Percentiles rank a stretch among this genome's conserved stretches.
These are phyloP conservation scores for Calophaca sinica DNA, from an alignment of 306 rosid genomes.

Conservation along the genomic window DNA sequence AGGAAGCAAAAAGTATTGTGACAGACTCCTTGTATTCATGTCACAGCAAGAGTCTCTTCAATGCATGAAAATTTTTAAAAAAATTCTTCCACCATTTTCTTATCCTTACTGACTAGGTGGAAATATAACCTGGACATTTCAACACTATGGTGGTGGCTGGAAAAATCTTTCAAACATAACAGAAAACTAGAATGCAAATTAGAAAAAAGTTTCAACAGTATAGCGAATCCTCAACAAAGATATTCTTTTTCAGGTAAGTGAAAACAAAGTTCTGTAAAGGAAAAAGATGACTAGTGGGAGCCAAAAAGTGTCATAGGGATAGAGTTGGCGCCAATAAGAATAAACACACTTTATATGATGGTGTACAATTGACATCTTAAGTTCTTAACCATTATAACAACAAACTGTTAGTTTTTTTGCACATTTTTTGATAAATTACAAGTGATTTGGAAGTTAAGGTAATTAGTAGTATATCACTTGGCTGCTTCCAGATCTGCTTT, in stretches of 20 bases:
- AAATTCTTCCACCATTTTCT: conserved; percentile 27
- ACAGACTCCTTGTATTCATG: conserved; percentile 43
- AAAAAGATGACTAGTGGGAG: too few species aligned
- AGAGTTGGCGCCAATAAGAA: conserved; percentile 25
- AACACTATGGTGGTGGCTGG: not conserved
- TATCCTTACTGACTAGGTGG: conserved; percentile 31
- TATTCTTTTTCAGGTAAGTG: conserved; percentile 7
- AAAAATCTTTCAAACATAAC: conserved; percentile 10
- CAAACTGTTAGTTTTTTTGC: conserved; percentile 22
- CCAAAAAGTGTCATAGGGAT: not conserved
- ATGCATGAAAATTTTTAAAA: conserved; percentile 34
- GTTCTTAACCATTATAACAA: conserved; percentile 28
- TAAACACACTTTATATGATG: conserved; percentile 29
- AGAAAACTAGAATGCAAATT: conserved; percentile 3
- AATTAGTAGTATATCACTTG: conserved; percentile 31
- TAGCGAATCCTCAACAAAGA: conserved; percentile 9
- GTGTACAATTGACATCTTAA: conserved; percentile 19
- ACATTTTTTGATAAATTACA: conserved; percentile 38
- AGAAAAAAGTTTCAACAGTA: conserved; percentile 23
- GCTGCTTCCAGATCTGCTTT: conserved; percentile 36
- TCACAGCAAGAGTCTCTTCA: conserved; percentile 30
- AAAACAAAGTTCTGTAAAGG: too few species aligned
- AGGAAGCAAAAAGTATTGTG: conserved; percentile 46
- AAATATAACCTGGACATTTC: conserved; percentile 33
- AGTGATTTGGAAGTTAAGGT: conserved; percentile 38